These are phyloP conservation scores for Nakazawaea ernobii DNA, from an alignment of 805 yeast genomes.

Conservation along the genomic window DNA sequence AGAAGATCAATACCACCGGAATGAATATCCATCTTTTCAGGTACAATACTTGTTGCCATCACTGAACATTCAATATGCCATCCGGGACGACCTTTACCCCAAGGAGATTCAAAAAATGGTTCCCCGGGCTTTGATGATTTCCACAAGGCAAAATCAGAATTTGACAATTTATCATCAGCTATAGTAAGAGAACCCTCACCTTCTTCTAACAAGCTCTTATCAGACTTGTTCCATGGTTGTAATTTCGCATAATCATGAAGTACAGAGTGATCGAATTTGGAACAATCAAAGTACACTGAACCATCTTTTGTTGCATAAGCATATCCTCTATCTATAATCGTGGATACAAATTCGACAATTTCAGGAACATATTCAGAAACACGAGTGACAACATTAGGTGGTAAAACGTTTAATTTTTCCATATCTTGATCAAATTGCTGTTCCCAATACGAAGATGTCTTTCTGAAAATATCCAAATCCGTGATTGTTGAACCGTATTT, in stretches of 20 bases:
- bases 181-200: conserved; percentile 83
- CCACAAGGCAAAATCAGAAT: conserved; percentile 95
- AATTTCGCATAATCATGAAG: conserved; percentile 88
- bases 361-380: conserved; percentile 96
- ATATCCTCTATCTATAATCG: conserved; percentile 72
- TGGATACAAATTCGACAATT: conserved; percentile 71
- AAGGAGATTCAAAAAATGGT: conserved; percentile 91
- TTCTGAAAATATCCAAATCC: conserved; percentile 79
- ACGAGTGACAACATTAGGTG: conserved; percentile 83
- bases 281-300: conserved; percentile 93
- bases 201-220: conserved; percentile 77
- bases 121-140: conserved; percentile 95
- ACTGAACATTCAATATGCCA: conserved; percentile 99
- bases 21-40: conserved; percentile 84
- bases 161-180: conserved; percentile 56
- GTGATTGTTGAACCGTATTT: conserved; percentile 70
- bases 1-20: conserved; percentile 97
- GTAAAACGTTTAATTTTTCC: conserved; percentile 75
- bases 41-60: conserved; percentile 90
- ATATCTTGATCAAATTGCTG: conserved; percentile 77
- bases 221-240: conserved; percentile 97
- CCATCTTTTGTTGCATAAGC: conserved; percentile 85
- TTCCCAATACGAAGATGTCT: conserved; percentile 89
- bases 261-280: conserved; percentile 63
- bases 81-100: conserved; percentile 98